Base-by-base conservation (phyloP, 495 filamentous ascomycete species). In the Xylaria sp. region DNA sequence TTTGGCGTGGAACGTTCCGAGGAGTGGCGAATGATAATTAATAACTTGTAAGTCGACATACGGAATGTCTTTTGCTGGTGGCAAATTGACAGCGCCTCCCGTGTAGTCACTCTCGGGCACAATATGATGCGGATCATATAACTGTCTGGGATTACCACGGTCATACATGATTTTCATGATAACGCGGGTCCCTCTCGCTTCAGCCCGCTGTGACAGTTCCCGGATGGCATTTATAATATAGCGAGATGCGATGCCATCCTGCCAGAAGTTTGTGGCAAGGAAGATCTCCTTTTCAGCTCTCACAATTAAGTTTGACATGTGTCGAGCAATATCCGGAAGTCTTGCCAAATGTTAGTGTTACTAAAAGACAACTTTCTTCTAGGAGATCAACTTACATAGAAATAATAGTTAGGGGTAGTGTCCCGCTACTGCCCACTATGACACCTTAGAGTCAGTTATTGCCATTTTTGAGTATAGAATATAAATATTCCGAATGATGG, bases 1-100 rank as follows among this genome's bases (percentile, higher is more conserved):
- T 72, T 95, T 95, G 65, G 89, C 82, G 78, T 95, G 92, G 50
- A 93, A 91, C 0, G 92, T 95, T 3, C 92, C 92, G 57, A 95
- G 79, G 0, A 91, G 75, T 0, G 90, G 89, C n/a, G 85, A 85
- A 71, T 95, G 92, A 75, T 86, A 93, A 75, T 93, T 94, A 65
- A 93, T 85, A 15, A 93, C 91, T 75, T 92, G 82, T 59, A 95
- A 77, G 74, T 93, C 90, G 35, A 93, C 78, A 71, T 92, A 85
- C 0, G 91, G 91, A 6, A 93, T 90, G 61, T 93, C 90, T 15
- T 85, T 78, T 0, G 87, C 80, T 0, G 83, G 63, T 0, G 92
- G 92, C 7, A 95, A 78, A 33, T 83, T 81, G 6, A 95, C 85
- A 48, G 88, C 79, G 44, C 82, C 78, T 24, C 83, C 82, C 0